These are phyloP conservation scores for Microsporum canis DNA, from an alignment of 2,329 filamentous ascomycete genomes.

Conservation along the genomic window DNA sequence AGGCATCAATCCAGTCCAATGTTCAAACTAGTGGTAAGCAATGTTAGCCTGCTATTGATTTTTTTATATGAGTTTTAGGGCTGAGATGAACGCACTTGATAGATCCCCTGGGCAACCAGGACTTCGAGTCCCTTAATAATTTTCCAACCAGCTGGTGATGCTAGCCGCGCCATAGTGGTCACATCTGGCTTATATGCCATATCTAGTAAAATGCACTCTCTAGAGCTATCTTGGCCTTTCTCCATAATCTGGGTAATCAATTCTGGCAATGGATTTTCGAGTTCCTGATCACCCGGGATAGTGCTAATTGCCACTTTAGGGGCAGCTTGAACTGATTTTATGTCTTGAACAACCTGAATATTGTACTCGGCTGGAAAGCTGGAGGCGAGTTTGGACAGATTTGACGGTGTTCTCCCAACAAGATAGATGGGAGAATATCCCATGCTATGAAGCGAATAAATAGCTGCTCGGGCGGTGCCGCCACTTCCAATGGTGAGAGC, in stretches of 20 bases:
- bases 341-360: constrained; percentile 50
- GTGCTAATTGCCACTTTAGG: constrained; percentile 74
- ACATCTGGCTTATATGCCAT: constrained; percentile 91
- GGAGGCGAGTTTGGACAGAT: constrained; percentile 54
- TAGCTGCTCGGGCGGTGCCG: constrained; percentile 80
- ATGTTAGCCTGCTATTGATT: not conserved
- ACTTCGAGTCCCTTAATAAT: constrained; percentile 83
- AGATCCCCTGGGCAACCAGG: constrained; percentile 69
- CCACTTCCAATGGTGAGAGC: constrained; percentile 77
- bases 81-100: constrained; percentile 52
- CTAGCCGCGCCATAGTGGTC: constrained; percentile 76
- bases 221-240: constrained; percentile 20
- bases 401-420: constrained; percentile 61
- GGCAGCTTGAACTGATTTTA: constrained; percentile 41
- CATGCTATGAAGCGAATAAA: constrained; percentile 76
- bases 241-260: constrained; percentile 48
- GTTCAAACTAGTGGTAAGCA: not conserved
- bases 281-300: constrained; percentile 76
- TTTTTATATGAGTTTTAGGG: not conserved
- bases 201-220: constrained; percentile 59
- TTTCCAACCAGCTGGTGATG: constrained; percentile 64
- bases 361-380: constrained; percentile 66
- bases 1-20: not conserved
- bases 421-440: constrained; percentile 79
- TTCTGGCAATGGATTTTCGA: constrained; percentile 59